These are phyloP conservation scores for Podospora appendiculata DNA, from an alignment of 495 filamentous ascomycete species.

Conservation along the genomic window DNA sequence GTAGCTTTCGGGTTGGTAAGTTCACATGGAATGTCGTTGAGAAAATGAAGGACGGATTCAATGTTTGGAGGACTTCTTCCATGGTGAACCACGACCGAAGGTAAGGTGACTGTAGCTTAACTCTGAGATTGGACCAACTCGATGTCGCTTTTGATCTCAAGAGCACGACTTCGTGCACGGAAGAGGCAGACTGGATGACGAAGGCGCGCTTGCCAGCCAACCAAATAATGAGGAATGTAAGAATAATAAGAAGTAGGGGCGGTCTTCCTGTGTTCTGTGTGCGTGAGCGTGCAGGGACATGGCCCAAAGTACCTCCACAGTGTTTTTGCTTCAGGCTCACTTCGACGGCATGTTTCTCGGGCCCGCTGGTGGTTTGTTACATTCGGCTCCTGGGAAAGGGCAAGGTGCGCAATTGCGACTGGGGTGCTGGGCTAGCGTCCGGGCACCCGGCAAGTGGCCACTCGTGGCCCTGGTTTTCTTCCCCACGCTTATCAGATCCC, in stretches of 20 bases:
- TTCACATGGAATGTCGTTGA: too few species aligned
- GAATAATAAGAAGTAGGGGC: background rate
- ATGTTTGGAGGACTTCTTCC: too few species aligned
- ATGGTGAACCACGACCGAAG: too few species aligned
- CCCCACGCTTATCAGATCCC: constrained; percentile 20
- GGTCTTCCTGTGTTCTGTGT: background rate
- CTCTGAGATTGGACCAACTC: too few species aligned
- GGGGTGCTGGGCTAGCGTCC: background rate
- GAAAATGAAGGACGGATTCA: too few species aligned
- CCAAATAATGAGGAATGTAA: background rate
- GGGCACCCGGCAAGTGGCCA: background rate
- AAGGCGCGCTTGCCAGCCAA: too few species aligned
- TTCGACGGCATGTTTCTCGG: background rate
- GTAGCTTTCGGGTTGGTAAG: too few species aligned
- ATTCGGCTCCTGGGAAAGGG: constrained; percentile 1
- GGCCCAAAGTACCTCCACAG: constrained; percentile 17
- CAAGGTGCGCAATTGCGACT: background rate
- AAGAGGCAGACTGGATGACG: too few species aligned
- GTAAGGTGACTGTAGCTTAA: too few species aligned
- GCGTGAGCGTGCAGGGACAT: background rate
- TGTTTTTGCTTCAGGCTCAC: background rate
- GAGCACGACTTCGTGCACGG: background rate
- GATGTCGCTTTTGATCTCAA: background rate
- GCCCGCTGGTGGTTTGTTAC: constrained; percentile 2
- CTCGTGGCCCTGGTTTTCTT: constrained; percentile 9